Evolutionary conservation across 2,329 filamentous ascomycete genomes (phyloP).

Genomic region (Penicillium sp.): DNA sequence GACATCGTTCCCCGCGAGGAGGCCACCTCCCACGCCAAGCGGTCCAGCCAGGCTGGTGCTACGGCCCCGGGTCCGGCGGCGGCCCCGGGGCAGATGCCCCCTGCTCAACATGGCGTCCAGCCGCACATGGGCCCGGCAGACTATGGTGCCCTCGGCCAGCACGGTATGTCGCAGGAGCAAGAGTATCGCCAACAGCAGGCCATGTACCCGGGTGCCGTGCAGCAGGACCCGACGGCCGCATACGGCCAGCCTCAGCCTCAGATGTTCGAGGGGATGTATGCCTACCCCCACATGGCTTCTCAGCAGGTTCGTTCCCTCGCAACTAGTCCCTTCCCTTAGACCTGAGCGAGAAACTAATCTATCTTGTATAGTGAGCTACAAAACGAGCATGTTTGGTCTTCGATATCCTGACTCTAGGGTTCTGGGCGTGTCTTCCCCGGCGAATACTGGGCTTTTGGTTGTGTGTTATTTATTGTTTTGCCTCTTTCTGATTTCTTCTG

Average conservation of each 20-base stretch:
- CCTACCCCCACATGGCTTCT: constrained; percentile 74
- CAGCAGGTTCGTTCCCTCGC: constrained; percentile 67
- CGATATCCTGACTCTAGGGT: constrained; percentile 11
- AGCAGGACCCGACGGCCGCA: constrained; percentile 67
- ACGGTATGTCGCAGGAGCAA: constrained; percentile 66
- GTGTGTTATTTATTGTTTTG: constrained; percentile 8
- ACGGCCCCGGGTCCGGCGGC: constrained; percentile 53
- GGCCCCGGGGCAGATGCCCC: constrained; percentile 42
- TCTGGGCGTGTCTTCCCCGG: constrained; percentile 12
- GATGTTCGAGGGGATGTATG: constrained; percentile 90
- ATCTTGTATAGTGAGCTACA: constrained; percentile 9
- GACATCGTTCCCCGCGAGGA: constrained; percentile 98
- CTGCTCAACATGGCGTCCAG: constrained; percentile 50
- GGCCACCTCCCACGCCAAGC: constrained; percentile 80
- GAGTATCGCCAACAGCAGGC: constrained; percentile 77
- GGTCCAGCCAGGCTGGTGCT: constrained; percentile 55
- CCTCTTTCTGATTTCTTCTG: background rate
- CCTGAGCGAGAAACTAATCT: background rate
- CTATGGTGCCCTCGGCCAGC: constrained; percentile 62
- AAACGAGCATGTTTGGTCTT: background rate
- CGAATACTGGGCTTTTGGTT: constrained; percentile 17
- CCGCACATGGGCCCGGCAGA: constrained; percentile 60
- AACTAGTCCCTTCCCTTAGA: background rate
- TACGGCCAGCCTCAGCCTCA: constrained; percentile 74
- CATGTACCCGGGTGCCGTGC: constrained; percentile 82